Percentiles rank a stretch among this genome's conserved stretches.
phyloP scores from a whole-genome alignment of 2,329 filamentous ascomycete species.

The Pseudodiploospora longispora region DNA sequence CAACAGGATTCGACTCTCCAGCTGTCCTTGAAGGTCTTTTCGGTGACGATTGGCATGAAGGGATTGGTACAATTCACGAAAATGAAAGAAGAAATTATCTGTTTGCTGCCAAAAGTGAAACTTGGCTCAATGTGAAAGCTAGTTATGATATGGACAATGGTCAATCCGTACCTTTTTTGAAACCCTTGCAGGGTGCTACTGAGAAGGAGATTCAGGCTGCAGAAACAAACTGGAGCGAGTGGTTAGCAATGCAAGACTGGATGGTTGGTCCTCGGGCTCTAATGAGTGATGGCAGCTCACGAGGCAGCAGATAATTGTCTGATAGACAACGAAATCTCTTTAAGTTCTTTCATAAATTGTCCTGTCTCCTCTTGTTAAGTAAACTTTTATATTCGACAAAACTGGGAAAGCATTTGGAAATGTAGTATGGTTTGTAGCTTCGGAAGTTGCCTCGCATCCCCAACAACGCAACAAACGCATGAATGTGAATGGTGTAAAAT shows the following conservation, averaged over 20 bases:
- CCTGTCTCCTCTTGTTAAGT: no score
- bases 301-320: constrained; percentile 14
- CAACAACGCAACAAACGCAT: no score
- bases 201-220: constrained; percentile 76
- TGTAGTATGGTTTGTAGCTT: no score
- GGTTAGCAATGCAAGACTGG: constrained; percentile 97
- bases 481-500: no score
- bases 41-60: constrained; percentile 80
- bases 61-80: constrained; percentile 76
- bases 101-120: constrained; percentile 87
- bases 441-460: no score
- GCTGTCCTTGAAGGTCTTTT: constrained; percentile 92
- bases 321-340: no score
- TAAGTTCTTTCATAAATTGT: no score
- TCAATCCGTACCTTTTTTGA: constrained; percentile 80
- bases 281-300: constrained; percentile 18
- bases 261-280: constrained; percentile 83
- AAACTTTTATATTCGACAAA: no score
- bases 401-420: no score
- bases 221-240: constrained; percentile 84
- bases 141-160: constrained; percentile 81
- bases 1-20: constrained; percentile 82
- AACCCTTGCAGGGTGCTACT: constrained; percentile 67
- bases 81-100: constrained; percentile 89
- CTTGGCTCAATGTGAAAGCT: constrained; percentile 81